Base-by-base conservation (phyloP, 2,329 filamentous ascomycete species). In the Pseudocercospora cruenta region DNA sequence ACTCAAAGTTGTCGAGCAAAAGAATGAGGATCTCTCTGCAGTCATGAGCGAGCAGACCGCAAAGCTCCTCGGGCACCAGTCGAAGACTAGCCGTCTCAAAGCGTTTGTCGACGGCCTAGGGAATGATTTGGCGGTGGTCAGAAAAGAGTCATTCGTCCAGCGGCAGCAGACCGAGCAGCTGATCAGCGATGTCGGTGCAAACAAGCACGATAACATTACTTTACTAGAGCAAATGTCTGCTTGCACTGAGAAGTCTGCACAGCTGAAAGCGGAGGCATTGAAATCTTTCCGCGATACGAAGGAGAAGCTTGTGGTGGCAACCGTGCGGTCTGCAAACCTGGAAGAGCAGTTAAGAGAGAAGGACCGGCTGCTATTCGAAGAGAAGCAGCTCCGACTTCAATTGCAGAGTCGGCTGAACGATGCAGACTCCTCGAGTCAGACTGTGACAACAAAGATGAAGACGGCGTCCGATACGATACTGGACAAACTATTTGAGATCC, bases 401-500 rank as follows among this genome's bases (percentile, higher is more conserved):
- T 53, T 74, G n/a, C 70, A 75, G 60, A 61, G 33, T 26, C 71
- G 71, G 55, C 49, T 73, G 19, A 59, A 21, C 54, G 54, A 62
- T 9, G 58, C 57, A 5, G 60, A 24, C 10, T 26, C 58, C 22
- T 49, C 58, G 8, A 64, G 63, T 21, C 64, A 70, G 21, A 64
- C 45, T 16, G 22, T 71, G 0, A 12, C 64, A 14, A 61, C 58
- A 14, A 19, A 67, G 24, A 47, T 73, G 5, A 72, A 70, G 51
- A 24, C 58, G 12, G 62, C 58, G 36, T 55, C 60, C 31, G 63
- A 70, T 36, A 39, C 62, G 9, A 62, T 71, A 6, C 57, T 75
- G 3, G 67, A 74, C 58, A 71, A 75, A 66, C 64, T 76, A 12
- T 66, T 53, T 22, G 66, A 71, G 51, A 62, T 75, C 12, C 67